A percentile compares a stretch with the other conserved stretches of the same genome.
phyloP scores from a whole-genome alignment of 805 yeast genomes.

The Ogataea pini region DNA sequence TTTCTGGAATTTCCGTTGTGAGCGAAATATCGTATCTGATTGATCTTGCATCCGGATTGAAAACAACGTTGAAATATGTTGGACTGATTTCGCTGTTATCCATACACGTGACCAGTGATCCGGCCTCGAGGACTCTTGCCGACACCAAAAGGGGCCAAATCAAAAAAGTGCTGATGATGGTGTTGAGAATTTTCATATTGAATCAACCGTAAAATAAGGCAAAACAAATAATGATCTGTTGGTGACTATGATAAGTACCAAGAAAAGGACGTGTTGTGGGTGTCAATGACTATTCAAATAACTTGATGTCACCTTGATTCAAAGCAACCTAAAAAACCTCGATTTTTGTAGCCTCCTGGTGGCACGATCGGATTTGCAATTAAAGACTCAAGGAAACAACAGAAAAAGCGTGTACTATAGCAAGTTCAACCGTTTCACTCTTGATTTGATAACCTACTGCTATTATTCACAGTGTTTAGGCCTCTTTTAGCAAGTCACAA shows the following conservation, averaged over 20 bases:
- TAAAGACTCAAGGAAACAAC: background rate
- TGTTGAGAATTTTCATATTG: too few species aligned
- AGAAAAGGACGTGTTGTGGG: too few species aligned
- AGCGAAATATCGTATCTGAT: slow-evolving; percentile 69
- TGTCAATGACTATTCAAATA: too few species aligned
- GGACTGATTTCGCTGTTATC: slow-evolving; percentile 74
- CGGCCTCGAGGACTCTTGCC: slow-evolving; percentile 52
- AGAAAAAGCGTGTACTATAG: background rate
- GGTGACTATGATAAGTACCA: too few species aligned
- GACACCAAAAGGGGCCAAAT: slow-evolving; percentile 3
- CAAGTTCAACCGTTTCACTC: background rate
- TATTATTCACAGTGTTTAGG: background rate
- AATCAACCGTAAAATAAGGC: too few species aligned
- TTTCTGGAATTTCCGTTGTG: slow-evolving; percentile 61
- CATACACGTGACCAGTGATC: slow-evolving; percentile 86
- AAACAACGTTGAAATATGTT: slow-evolving; percentile 68
- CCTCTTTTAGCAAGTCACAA: background rate
- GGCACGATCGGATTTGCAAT: background rate
- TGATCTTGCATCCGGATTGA: slow-evolving; percentile 70
- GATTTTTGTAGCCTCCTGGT: background rate
- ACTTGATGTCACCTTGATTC: too few species aligned
- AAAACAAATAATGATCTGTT: too few species aligned
- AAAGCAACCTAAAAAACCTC: too few species aligned
- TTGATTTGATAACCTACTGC: background rate
- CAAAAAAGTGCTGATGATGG: background rate